phyloP scores from a whole-genome alignment of 139 green algal genomes.

The Chlamydomonas incerta region DNA sequence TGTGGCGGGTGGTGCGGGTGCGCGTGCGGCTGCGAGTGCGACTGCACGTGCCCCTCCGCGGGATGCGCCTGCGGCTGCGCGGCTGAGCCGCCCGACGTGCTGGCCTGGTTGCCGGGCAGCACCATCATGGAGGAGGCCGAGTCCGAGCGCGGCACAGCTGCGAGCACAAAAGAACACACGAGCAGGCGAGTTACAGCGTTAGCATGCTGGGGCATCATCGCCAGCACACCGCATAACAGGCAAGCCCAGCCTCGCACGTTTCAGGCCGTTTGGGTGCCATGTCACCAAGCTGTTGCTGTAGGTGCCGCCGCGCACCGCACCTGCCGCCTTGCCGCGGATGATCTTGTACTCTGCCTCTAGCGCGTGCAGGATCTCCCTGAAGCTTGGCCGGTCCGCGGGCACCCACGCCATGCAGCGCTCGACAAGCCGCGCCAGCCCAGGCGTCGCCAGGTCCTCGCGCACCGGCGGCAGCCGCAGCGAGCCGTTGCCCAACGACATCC shows the following conservation, averaged over 20 bases:
- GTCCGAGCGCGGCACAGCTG: conserved; percentile 47
- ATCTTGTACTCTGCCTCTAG: conserved; percentile 68
- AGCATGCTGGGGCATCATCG: too few relatives aligned
- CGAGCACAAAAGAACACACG: background rate
- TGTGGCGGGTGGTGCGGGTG: conserved; percentile 11
- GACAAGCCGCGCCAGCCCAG: conserved; percentile 46
- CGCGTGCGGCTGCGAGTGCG: background rate
- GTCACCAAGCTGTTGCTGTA: too few relatives aligned
- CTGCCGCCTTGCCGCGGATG: conserved; percentile 44
- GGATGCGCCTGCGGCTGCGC: background rate
- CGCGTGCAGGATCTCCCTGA: conserved; percentile 59
- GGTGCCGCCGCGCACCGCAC: background rate
- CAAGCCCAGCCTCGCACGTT: too few relatives aligned
- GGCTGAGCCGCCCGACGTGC: background rate
- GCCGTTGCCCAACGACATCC: conserved; percentile 61
- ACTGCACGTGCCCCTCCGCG: too few relatives aligned
- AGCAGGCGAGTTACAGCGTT: too few relatives aligned
- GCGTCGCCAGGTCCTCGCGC: conserved; percentile 23
- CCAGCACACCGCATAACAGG: too few relatives aligned
- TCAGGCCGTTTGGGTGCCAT: too few relatives aligned
- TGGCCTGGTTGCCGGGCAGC: background rate
- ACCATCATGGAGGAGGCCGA: conserved; percentile 45
- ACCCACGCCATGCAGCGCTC: conserved; percentile 54
- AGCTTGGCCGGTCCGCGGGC: conserved; percentile 56
- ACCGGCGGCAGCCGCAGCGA: conserved; percentile 48